Percentiles rank a stretch among this genome's conserved stretches.
phyloP scores from a whole-genome alignment of 305 asterid species.

The Andrographis paniculata region DNA sequence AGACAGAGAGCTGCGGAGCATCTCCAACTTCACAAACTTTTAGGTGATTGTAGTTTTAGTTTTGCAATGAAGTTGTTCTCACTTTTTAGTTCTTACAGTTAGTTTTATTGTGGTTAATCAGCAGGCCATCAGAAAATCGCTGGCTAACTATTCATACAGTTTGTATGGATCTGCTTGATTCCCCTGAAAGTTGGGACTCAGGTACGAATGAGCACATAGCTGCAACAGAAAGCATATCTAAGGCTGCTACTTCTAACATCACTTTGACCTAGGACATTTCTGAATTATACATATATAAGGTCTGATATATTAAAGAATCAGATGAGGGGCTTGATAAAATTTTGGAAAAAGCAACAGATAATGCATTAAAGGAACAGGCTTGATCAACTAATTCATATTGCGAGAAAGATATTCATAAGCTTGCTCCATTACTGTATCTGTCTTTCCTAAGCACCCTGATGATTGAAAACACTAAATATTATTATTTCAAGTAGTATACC shows the following conservation, averaged over 20 bases:
- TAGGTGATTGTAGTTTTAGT: slow-evolving; percentile 22
- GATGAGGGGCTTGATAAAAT: slow-evolving; percentile 2
- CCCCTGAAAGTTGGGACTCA: slow-evolving; percentile 31
- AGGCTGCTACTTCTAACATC: slow-evolving; percentile 13
- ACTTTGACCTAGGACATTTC: neutral
- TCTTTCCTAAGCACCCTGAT: no score
- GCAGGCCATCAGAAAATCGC: slow-evolving; percentile 30
- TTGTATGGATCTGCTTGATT: slow-evolving; percentile 37
- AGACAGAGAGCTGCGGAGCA: slow-evolving; percentile 25
- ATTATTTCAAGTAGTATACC: no score
- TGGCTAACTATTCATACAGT: slow-evolving; percentile 59
- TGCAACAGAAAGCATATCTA: slow-evolving; percentile 22
- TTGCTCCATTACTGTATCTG: no score
- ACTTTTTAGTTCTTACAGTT: slow-evolving; percentile 5
- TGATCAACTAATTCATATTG: no score
- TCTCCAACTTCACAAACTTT: slow-evolving; percentile 30
- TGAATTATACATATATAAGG: neutral
- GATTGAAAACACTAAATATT: no score
- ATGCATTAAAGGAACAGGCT: no score
- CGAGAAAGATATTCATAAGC: no score
- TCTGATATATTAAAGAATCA: neutral
- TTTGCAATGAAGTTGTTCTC: slow-evolving; percentile 7
- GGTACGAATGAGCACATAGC: slow-evolving; percentile 21
- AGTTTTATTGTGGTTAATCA: slow-evolving; percentile 16
- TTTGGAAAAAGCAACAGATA: no score